These are phyloP conservation scores for Cadophora luteo-olivacea DNA, from an alignment of 2,329 filamentous ascomycete genomes.

Conservation along the genomic window DNA sequence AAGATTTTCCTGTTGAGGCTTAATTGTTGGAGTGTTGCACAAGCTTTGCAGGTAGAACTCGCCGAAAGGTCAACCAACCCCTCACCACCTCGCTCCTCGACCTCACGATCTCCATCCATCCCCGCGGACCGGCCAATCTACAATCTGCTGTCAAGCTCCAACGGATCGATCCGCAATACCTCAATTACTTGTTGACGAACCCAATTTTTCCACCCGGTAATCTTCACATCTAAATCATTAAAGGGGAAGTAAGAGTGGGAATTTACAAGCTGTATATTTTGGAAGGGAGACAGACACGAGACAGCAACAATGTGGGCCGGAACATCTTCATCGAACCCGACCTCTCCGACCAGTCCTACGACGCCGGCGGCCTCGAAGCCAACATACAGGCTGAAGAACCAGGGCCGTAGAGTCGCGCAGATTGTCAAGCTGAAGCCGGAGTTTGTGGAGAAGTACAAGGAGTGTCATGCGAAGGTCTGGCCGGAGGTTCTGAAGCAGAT, in stretches of 20 bases:
- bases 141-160: background rate
- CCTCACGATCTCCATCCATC: background rate
- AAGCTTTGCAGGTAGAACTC: background rate
- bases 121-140: background rate
- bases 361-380: conserved; percentile 23
- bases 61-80: background rate
- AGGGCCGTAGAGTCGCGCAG: conserved; percentile 68
- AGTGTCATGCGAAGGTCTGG: conserved; percentile 77
- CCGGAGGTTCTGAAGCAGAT: conserved; percentile 80
- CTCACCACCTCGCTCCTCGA: background rate
- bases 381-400: conserved; percentile 43
- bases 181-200: background rate
- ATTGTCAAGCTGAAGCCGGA: conserved; percentile 75
- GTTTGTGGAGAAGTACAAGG: conserved; percentile 72
- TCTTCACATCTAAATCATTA: background rate
- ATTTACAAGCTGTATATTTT: background rate
- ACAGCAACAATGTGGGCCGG: conserved; percentile 34
- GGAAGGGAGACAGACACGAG: background rate
- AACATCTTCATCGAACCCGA: conserved; percentile 30
- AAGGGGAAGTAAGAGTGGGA: background rate
- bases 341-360: conserved; percentile 33
- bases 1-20: background rate
- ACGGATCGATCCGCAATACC: conserved; percentile 2
- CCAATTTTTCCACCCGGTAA: background rate
- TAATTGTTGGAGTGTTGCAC: conserved; percentile 6